Evolutionary conservation across 2,329 filamentous ascomycete genomes (phyloP), one percentile per base, ranked within the genome.

Genomic region (Exophiala viscosa): DNA sequence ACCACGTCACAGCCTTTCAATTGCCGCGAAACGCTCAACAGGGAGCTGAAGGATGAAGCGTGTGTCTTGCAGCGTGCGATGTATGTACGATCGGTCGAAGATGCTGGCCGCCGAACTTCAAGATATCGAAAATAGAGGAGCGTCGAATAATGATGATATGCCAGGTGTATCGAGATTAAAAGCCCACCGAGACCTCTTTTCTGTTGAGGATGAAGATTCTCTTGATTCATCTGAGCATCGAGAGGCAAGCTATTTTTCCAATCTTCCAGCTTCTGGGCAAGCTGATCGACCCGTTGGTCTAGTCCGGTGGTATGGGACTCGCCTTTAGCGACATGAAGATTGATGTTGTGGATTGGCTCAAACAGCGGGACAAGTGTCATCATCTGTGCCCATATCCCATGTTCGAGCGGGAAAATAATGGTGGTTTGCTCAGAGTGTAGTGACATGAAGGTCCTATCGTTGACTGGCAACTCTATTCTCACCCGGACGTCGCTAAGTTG

Each of bases 61-160:
- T 46, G 23, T 9, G 31, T 7, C 13, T 35, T 46, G 15, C 43
- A 46, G 11, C 31, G 43, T 17, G 31, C 13, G 23, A 35, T 46
- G 31, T 34, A 46, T 46, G 31, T 36, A 17, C 14, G 32, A 46
- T 46, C 13, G 43, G 2, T 46, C 13, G 28, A 14, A 35, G 28
- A 14, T 15, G 3, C 34, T 17, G 23, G 23, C 8, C n/a, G 43
- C 18, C 60, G 47, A 5, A 46, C 47, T 31, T 71, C 69, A 2
- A 73, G 64, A 45, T 66, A 72, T 11, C 64, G 67, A 49, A 70
- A 73, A 45, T 67, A 72, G 9, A 73, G 63, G n/a, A 72, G 52
- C 0, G 65, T 69, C 1, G 65, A 58, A 50, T 72, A 73, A 51
- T 73, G 67, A 41, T 72, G 65, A 48, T 64, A 71, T 1, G 65